These are phyloP conservation scores for Pythium periplocum DNA, from an alignment of 352 stramenopile genomes.

Conservation along the genomic window DNA sequence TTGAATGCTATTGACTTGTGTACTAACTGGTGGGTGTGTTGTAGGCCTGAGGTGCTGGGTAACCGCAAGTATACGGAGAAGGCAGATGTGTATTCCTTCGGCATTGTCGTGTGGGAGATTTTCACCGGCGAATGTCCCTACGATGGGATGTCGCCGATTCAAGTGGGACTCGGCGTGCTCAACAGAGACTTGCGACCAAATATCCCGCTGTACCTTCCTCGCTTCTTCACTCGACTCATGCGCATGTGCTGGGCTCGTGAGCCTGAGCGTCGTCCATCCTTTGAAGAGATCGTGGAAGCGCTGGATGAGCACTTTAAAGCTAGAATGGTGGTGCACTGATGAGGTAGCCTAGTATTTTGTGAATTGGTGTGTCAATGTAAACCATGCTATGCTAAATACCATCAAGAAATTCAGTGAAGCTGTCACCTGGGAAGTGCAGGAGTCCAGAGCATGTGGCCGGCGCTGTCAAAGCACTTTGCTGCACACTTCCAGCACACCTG, in stretches of 20 bases:
- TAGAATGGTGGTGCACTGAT: not conserved
- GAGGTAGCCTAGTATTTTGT: not conserved
- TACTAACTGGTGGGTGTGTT: slow-evolving; percentile 4
- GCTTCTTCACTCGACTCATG: slow-evolving; percentile 73
- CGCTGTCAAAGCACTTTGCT: too few relatives aligned
- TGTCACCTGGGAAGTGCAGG: too few relatives aligned
- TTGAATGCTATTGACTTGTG: not conserved
- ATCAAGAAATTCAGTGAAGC: too few relatives aligned
- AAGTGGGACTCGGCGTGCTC: slow-evolving; percentile 71
- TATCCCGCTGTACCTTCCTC: slow-evolving; percentile 56
- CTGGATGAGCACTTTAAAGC: slow-evolving; percentile 36
- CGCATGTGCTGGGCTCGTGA: slow-evolving; percentile 74
- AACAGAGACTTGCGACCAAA: slow-evolving; percentile 69
- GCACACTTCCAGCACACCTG: too few relatives aligned
- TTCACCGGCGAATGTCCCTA: slow-evolving; percentile 88
- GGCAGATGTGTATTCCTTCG: slow-evolving; percentile 92
- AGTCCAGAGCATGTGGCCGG: too few relatives aligned
- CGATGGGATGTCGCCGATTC: slow-evolving; percentile 87
- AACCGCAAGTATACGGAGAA: slow-evolving; percentile 92
- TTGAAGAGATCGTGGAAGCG: slow-evolving; percentile 50
- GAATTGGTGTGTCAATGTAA: not conserved
- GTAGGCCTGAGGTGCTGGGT: slow-evolving; percentile 80
- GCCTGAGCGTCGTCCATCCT: slow-evolving; percentile 63
- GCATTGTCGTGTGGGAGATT: slow-evolving; percentile 93
- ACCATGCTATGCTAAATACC: not conserved